Conservation (phyloP, 1,284 basidiomycete genomes). For the Nidula niveotomentosa region DNA sequence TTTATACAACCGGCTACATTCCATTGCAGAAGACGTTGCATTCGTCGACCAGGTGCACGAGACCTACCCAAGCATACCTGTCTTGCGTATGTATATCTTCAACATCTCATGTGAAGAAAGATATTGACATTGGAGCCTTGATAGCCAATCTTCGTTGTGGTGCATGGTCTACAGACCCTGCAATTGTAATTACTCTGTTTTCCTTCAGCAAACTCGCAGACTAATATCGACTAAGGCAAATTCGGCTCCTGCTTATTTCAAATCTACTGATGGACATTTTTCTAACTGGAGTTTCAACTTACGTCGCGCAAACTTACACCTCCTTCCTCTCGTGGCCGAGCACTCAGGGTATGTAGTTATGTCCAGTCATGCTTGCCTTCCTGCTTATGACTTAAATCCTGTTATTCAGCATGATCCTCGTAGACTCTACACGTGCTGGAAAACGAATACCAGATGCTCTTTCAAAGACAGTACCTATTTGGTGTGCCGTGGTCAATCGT, state of each 20-base stretch:
- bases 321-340: constrained; percentile 61
- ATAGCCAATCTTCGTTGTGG: constrained; percentile 92
- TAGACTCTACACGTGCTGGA: constrained; percentile 92
- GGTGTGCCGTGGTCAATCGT: constrained; percentile 92
- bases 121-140: constrained; percentile 1
- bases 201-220: constrained; percentile 2
- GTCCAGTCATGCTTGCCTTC: background rate
- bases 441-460: constrained; percentile 96
- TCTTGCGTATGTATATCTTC: constrained; percentile 55
- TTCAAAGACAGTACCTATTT: constrained; percentile 93
- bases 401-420: constrained; percentile 68
- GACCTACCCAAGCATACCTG: constrained; percentile 56
- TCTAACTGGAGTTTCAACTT: constrained; percentile 88
- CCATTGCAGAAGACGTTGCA: constrained; percentile 72
- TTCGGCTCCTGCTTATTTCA: constrained; percentile 80
- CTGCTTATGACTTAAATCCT: background rate
- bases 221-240: constrained; percentile 26
- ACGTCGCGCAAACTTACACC: constrained; percentile 82
- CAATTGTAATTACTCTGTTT: constrained; percentile 40
- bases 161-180: constrained; percentile 89
- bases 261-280: constrained; percentile 95
- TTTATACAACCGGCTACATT: constrained; percentile 85
- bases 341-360: constrained; percentile 53
- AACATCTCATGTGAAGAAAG: background rate
- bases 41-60: constrained; percentile 67